Evolutionary conservation across 768 basidiomycete species (phyloP).

Genomic region (Xerocomus brunneocitrinus): DNA sequence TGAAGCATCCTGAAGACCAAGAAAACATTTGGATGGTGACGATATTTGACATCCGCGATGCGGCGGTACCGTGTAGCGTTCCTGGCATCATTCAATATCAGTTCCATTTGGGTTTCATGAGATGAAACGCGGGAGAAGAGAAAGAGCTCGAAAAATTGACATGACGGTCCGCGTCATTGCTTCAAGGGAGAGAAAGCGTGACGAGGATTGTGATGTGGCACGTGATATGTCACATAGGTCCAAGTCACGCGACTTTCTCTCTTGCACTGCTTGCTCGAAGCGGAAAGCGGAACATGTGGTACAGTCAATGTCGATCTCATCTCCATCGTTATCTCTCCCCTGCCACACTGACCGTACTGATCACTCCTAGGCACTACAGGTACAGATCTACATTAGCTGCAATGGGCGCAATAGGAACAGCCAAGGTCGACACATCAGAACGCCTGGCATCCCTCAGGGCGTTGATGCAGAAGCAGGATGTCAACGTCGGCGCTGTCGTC

Average conservation of each 20-base stretch:
- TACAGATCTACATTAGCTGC: constrained; percentile 15
- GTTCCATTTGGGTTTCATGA: background rate
- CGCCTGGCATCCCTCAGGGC: constrained; percentile 61
- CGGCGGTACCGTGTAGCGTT: background rate
- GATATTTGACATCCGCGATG: background rate
- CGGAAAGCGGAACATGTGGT: constrained; percentile 30
- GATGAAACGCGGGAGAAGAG: background rate
- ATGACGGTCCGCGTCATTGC: background rate
- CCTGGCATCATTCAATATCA: background rate
- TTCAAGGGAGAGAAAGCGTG: background rate
- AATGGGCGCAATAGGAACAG: constrained; percentile 37
- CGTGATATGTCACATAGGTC: background rate
- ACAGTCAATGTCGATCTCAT: constrained; percentile 7
- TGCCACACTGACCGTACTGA: constrained; percentile 2
- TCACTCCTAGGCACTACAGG: background rate
- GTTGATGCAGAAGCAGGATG: constrained; percentile 57
- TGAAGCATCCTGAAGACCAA: background rate
- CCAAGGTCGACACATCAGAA: constrained; percentile 56
- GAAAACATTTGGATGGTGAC: background rate
- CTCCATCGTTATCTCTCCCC: constrained; percentile 22
- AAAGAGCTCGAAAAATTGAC: background rate
- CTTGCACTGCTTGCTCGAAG: constrained; percentile 4
- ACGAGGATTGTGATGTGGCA: background rate
- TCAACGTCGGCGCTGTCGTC: constrained; percentile 66
- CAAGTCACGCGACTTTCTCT: constrained; percentile 6